Evolutionary conservation across 2,329 filamentous ascomycete genomes (phyloP), one percentile per base, ranked within the genome.

Genomic region (Fusarium transvaalense): DNA sequence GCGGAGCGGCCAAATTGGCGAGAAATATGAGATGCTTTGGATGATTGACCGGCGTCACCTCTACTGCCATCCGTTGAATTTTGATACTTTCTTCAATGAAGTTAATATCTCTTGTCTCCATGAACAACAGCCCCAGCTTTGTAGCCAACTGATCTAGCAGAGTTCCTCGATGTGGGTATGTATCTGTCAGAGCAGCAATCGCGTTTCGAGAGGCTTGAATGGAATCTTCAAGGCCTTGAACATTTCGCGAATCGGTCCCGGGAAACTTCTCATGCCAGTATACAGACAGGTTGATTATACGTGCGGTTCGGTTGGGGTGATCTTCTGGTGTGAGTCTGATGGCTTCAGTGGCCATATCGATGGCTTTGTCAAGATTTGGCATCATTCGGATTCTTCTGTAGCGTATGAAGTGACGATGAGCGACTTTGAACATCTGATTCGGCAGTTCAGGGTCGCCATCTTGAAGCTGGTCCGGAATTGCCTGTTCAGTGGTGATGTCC

Each of bases 181-280:
- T 25, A n/a, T 45, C 15, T 2, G 50, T 6, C 1, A 53, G 19
- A 32, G 37, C 38, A 14, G 37, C 50, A 12, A 53, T 43, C 8
- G 50, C 50, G 13, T 34, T 4, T 7, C 50, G 19, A 0, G 50
- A 43, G n/a, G 37, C 27, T 10, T 43, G 13, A 2, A 53, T 53
- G 3, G 50, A 32, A 15, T 53, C 19, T 8, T 3, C 10, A 9
- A 53, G 50, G 2, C 50, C 50, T 53, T 15, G 12, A 3, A 27
- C 12, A 34, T 53, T 53, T 5, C 7, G 6, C 4, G 50, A 7
- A 32, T 53, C 37, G 6, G 6, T 34, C 6, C 12, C 23, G 0
- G 50, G 50, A 12, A 43, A 45, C 23, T 53, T 45, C 9, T 53
- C 50, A 23, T 45, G 29, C 50, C 50, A 53, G 29, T 53, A 53